Evolutionary conservation across 2,329 filamentous ascomycete genomes (phyloP), one percentile per base, ranked within the genome.

Genomic region (Immersiporthe knoxdaviesiana): DNA sequence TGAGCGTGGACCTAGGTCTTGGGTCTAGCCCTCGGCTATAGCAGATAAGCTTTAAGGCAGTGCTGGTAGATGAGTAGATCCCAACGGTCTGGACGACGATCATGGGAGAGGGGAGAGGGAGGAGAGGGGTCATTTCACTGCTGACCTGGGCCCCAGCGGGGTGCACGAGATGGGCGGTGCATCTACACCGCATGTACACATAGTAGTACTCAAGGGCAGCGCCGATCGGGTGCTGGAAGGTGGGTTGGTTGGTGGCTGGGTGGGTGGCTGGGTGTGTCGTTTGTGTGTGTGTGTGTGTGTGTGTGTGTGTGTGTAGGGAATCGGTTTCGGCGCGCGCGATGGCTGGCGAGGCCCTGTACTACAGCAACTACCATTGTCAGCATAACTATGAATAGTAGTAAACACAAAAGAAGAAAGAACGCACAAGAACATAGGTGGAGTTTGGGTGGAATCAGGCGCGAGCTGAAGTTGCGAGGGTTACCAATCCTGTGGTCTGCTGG

Each of bases 11-110:
- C 12, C 61, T 63, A 41, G 41, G n/a, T 39, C 41, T 2, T 63
- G 16, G 41, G 61, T 63, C 61, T 63, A 32, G 61, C n/a, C 61
- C 61, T 44, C 59, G 59, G n/a, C 35, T 41, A 56, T 56, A 18
- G 52, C 52, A 56, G 52, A 56, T 27, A 56, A 56, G 52, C 52
- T 56, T 56, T 56, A 30, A 56, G 52, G 32, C 52, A 30, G 21
- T 11, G 50, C n/a, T 54, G 50, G 50, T 18, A 27, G 44, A 18
- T 32, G 52, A n/a, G 52, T 30, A 30, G 52, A 56, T 56, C 52
- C 52, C 27, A 56, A 56, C 52, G 52, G 52, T 30, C 52, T 56
- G 52, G 52, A 18, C 52, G 52, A 30, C 12, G 52, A 56, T 32
- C 47, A 24, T n/a, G 47, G 27, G 52, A 27, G 12, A 27, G 52